A percentile compares a stretch with the other conserved stretches of the same genome.
Conservation (phyloP, 2,329 filamentous ascomycete species). For the Alternaria sp. region DNA sequence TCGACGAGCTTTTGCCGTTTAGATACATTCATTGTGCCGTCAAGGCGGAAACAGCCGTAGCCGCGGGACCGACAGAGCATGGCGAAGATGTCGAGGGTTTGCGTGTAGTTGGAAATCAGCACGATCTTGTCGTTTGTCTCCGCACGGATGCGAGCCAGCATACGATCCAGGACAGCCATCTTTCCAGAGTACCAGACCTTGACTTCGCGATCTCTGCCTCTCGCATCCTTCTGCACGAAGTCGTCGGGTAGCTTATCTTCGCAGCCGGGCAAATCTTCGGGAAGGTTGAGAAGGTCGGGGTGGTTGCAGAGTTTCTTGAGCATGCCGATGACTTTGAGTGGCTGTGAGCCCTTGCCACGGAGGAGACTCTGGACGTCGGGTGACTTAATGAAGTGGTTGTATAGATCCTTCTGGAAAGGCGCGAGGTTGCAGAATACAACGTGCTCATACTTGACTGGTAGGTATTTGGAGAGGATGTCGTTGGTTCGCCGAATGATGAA, state of each 20-base stretch:
- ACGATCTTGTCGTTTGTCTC: slow-evolving; percentile 99
- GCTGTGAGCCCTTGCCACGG: slow-evolving; percentile 92
- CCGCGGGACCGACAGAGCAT: slow-evolving; percentile 82
- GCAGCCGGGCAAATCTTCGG: slow-evolving; percentile 84
- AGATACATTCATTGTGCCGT: slow-evolving; percentile 97
- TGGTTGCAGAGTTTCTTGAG: slow-evolving; percentile 99
- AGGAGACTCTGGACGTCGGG: slow-evolving; percentile 93
- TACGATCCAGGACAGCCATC: slow-evolving; percentile 97
- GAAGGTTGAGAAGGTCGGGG: slow-evolving; percentile 86
- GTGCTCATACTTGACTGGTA: slow-evolving; percentile 98
- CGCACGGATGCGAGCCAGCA: slow-evolving; percentile 93
- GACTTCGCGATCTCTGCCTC: slow-evolving; percentile 89
- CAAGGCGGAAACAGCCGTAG: slow-evolving; percentile 88
- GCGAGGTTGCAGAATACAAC: slow-evolving; percentile 97
- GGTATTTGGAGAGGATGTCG: slow-evolving; percentile 96
- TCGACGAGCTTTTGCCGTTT: slow-evolving; percentile 98
- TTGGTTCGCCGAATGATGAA: slow-evolving; percentile 98
- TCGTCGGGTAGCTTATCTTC: slow-evolving; percentile 84
- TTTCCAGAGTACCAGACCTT: slow-evolving; percentile 98
- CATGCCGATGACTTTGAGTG: slow-evolving; percentile 93
- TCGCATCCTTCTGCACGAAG: slow-evolving; percentile 84
- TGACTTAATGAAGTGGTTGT: slow-evolving; percentile 96
- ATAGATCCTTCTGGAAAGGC: slow-evolving; percentile 89
- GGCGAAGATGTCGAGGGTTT: slow-evolving; percentile 94
- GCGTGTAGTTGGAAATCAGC: slow-evolving; percentile 97